phyloP scores from a whole-genome alignment of 1,284 basidiomycete genomes.

The Puccinia triticina region DNA sequence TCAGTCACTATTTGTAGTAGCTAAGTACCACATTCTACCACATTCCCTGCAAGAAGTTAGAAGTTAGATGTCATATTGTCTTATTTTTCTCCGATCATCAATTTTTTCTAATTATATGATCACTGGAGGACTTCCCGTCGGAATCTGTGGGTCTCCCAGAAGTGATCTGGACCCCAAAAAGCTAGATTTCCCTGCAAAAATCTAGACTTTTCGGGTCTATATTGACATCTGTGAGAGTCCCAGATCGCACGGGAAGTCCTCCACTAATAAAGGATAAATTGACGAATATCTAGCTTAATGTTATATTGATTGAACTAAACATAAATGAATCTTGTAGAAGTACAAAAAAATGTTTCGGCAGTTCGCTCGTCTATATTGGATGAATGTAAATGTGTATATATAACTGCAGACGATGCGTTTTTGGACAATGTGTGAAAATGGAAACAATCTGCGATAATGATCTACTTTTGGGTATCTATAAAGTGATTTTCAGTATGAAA shows the following conservation, averaged over 20 bases:
- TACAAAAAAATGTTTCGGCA: neutral
- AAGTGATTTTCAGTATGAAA: neutral
- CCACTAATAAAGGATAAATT: neutral
- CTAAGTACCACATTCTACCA: too few relatives aligned
- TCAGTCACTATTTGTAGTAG: too few relatives aligned
- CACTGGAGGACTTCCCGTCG: too few relatives aligned
- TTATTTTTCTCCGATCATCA: too few relatives aligned
- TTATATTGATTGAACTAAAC: neutral
- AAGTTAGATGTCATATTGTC: too few relatives aligned
- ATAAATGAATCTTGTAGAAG: neutral
- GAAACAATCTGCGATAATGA: neutral
- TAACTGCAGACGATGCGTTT: neutral
- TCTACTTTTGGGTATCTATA: neutral
- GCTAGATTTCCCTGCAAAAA: too few relatives aligned
- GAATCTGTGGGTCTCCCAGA: too few relatives aligned
- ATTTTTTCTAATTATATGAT: neutral
- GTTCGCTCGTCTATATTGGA: neutral
- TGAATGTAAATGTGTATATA: neutral
- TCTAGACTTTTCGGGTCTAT: too few relatives aligned
- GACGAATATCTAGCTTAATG: neutral
- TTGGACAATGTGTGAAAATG: neutral
- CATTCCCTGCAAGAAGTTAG: too few relatives aligned
- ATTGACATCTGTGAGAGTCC: too few relatives aligned
- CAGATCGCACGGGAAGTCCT: too few relatives aligned
- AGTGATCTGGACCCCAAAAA: too few relatives aligned